A percentile compares a stretch with the other conserved stretches of the same genome.
Conservation (phyloP, 2,329 filamentous ascomycete species). For the Magnaporthiopsis poae region DNA sequence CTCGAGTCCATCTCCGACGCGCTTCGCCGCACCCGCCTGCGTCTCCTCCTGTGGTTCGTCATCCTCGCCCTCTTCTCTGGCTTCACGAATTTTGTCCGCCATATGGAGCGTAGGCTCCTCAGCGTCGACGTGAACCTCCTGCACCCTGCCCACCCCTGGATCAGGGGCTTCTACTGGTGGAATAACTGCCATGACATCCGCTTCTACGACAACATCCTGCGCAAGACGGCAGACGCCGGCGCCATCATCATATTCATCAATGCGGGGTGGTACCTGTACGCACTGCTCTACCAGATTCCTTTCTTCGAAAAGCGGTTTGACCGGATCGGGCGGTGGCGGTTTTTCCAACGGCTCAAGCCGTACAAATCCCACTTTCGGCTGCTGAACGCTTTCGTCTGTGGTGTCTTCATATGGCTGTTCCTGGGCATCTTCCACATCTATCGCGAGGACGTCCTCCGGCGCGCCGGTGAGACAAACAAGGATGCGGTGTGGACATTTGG, state of each 20-base stretch:
- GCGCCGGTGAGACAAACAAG: constrained; percentile 13
- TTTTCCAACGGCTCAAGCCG: constrained; percentile 1
- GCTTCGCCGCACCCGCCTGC: constrained; percentile 13
- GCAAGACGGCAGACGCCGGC: neutral
- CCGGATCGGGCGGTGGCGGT: no score
- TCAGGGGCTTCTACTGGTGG: constrained; percentile 5
- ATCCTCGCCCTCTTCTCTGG: constrained; percentile 13
- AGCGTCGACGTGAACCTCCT: neutral
- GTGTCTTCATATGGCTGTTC: constrained; percentile 20
- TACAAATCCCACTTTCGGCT: constrained; percentile 12
- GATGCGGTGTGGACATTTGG: constrained; percentile 22
- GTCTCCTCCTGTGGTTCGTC: constrained; percentile 15
- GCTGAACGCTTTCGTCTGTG: constrained; percentile 13
- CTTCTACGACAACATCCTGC: neutral
- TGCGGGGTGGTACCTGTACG: constrained; percentile 10
- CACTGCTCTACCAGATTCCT: constrained; percentile 9
- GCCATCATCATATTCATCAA: constrained; percentile 10
- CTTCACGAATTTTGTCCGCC: constrained; percentile 13
- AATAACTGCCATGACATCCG: constrained; percentile 6
- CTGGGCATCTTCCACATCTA: constrained; percentile 20
- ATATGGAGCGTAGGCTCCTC: constrained; percentile 5
- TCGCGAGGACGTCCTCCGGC: constrained; percentile 12
- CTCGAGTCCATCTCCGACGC: constrained; percentile 13
- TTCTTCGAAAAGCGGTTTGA: constrained; percentile 11
- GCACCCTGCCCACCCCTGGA: neutral